phyloP scores from a whole-genome alignment of 75 land plant species.

The Azolla pinnata region DNA sequence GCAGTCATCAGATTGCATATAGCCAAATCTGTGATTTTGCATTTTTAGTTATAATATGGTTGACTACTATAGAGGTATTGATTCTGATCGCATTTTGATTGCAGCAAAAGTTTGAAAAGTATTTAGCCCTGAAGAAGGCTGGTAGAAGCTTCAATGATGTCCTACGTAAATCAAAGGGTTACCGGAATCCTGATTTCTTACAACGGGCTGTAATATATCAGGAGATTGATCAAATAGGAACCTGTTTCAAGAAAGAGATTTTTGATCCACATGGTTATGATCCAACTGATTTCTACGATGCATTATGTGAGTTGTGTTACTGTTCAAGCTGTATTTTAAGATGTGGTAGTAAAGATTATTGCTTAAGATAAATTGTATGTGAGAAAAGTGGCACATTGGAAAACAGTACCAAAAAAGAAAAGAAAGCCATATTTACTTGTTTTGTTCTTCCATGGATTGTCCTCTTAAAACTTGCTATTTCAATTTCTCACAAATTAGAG shows the following conservation, averaged over 20 bases:
- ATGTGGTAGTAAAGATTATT: too few species aligned
- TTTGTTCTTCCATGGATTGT: too few species aligned
- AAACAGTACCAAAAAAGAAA: too few species aligned
- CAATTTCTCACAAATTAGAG: too few species aligned
- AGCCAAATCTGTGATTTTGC: conserved; percentile 1
- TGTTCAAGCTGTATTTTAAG: too few species aligned
- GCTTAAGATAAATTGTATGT: not conserved
- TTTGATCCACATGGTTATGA: conserved; percentile 97
- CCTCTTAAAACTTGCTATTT: too few species aligned
- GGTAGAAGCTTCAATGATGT: conserved; percentile 91
- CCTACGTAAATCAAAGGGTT: conserved; percentile 75
- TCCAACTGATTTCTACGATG: conserved; percentile 75
- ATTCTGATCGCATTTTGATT: not conserved
- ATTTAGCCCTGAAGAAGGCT: conserved; percentile 40
- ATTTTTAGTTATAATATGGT: not conserved
- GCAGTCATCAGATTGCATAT: too few species aligned
- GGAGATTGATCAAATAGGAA: conserved; percentile 86
- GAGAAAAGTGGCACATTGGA: too few species aligned
- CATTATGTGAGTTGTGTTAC: conserved; percentile 48
- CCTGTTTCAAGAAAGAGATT: conserved; percentile 85
- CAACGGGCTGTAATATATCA: conserved; percentile 88
- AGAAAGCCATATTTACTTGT: too few species aligned
- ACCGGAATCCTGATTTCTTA: conserved; percentile 91
- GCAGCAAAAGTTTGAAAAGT: conserved; percentile 69
- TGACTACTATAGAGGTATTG: not conserved